phyloP scores from a whole-genome alignment of 192 early-diverging fungal species.

The Coemansia sp. region DNA sequence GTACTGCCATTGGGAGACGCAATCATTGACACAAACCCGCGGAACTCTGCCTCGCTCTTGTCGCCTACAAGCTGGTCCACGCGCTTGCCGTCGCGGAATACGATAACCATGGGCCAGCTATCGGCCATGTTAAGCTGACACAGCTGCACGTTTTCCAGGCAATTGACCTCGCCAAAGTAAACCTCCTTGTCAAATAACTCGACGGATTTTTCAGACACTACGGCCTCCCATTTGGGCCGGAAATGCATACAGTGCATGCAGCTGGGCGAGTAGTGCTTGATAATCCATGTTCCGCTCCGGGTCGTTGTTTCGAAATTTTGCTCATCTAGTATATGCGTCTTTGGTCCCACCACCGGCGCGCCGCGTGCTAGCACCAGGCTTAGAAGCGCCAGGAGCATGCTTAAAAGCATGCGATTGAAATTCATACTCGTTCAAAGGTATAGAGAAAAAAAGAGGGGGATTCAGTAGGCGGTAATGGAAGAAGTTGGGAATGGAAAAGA shows the following conservation, averaged over 20 bases:
- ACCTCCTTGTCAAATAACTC: slow-evolving; percentile 50
- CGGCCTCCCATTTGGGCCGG: slow-evolving; percentile 74
- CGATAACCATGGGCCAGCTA: slow-evolving; percentile 62
- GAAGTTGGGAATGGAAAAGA: too few species aligned
- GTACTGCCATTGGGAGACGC: too few species aligned
- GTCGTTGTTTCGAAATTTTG: slow-evolving; percentile 52
- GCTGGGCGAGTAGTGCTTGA: slow-evolving; percentile 86
- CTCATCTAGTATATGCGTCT: slow-evolving; percentile 43
- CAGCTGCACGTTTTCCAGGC: slow-evolving; percentile 61
- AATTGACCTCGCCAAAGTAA: slow-evolving; percentile 72
- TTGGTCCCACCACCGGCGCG: slow-evolving; percentile 48
- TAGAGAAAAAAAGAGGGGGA: slow-evolving; percentile 7
- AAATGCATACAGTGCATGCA: slow-evolving; percentile 82
- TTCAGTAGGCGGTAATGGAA: neutral
- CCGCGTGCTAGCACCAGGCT: slow-evolving; percentile 17
- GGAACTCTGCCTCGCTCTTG: slow-evolving; percentile 26
- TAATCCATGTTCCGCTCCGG: slow-evolving; percentile 68
- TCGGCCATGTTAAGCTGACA: slow-evolving; percentile 61
- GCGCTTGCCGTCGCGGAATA: slow-evolving; percentile 42
- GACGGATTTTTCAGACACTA: slow-evolving; percentile 50
- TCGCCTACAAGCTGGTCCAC: slow-evolving; percentile 26
- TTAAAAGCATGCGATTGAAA: slow-evolving; percentile 12
- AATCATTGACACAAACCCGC: slow-evolving; percentile 17
- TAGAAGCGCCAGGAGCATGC: slow-evolving; percentile 16
- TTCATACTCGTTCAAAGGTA: slow-evolving; percentile 15